A percentile compares a stretch with the other conserved stretches of the same genome.
These are phyloP conservation scores for Bocquillonia castaneifolia DNA, from an alignment of 441 rosid genomes.

Conservation along the genomic window DNA sequence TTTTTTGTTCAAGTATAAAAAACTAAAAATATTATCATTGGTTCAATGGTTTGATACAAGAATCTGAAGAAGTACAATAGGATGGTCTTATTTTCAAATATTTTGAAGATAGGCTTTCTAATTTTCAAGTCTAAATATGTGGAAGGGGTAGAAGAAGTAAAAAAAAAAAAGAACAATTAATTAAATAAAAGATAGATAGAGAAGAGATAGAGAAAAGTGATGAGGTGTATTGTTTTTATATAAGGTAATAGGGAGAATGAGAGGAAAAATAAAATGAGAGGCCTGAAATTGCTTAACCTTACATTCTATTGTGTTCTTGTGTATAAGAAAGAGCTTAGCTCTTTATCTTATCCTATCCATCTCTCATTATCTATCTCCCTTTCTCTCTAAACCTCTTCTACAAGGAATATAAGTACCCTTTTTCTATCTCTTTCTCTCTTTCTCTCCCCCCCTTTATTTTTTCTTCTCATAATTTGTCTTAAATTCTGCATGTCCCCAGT, in stretches of 20 bases:
- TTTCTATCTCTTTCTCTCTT: neutral
- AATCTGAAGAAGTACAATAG: too few relatives aligned
- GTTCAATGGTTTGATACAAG: too few relatives aligned
- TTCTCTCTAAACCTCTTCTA: neutral
- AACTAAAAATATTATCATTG: too few relatives aligned
- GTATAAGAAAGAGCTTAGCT: conserved; percentile 25
- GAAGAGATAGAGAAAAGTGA: neutral
- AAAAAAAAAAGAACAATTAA: neutral
- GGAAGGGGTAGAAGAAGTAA: neutral
- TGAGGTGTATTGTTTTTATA: neutral
- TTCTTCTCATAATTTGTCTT: conserved; percentile 1
- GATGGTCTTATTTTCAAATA: too few relatives aligned
- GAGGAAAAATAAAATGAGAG: conserved; percentile 52
- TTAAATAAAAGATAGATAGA: neutral
- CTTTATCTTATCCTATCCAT: conserved; percentile 75
- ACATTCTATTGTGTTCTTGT: conserved; percentile 27
- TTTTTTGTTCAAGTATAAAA: too few relatives aligned
- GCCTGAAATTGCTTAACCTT: conserved; percentile 57
- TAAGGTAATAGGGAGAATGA: neutral
- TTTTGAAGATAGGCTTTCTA: too few relatives aligned
- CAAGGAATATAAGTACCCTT: neutral
- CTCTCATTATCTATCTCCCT: conserved; percentile 1
- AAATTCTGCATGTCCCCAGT: conserved; percentile 12
- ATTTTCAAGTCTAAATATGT: too few relatives aligned
- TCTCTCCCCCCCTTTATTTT: conserved; percentile 27